Percentiles rank a stretch among this genome's conserved stretches.
Conservation (phyloP, 2,329 filamentous ascomycete species). For the Tolypocladium tundrense region DNA sequence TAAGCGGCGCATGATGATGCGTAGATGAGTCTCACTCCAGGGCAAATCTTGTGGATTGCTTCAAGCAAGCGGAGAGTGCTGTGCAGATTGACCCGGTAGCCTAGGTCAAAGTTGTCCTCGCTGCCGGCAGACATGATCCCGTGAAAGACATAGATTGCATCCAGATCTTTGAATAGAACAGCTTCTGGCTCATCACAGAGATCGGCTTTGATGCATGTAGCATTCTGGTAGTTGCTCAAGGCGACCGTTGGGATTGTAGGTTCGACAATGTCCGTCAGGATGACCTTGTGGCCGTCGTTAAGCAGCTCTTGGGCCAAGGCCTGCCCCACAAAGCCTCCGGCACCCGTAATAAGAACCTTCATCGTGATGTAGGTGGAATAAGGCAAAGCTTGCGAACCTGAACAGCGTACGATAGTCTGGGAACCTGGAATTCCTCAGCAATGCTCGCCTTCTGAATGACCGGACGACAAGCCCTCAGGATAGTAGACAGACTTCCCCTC, state of each 20-base stretch:
- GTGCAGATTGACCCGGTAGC: conserved; percentile 47
- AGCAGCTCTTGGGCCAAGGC: conserved; percentile 46
- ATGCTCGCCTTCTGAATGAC: not conserved
- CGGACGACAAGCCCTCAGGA: not conserved
- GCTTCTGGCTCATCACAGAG: conserved; percentile 9
- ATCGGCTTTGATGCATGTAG: conserved; percentile 14
- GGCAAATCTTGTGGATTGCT: conserved; percentile 29
- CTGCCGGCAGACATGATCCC: conserved; percentile 54
- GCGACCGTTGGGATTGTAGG: conserved; percentile 34
- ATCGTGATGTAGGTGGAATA: not conserved
- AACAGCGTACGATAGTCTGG: not conserved
- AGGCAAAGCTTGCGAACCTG: not conserved
- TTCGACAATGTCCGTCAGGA: conserved; percentile 45
- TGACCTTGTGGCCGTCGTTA: conserved; percentile 30
- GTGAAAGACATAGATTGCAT: conserved; percentile 46
- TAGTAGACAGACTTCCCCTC: too few species aligned
- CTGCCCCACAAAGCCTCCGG: conserved; percentile 55
- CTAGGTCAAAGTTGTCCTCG: conserved; percentile 43
- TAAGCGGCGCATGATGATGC: conserved; percentile 50
- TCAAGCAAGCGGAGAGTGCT: conserved; percentile 43
- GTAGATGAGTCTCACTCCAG: conserved; percentile 44
- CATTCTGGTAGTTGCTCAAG: conserved; percentile 17
- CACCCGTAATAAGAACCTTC: conserved; percentile 52
- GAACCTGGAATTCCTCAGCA: not conserved
- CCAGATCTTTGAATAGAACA: conserved; percentile 16